Conservation (phyloP, 2,329 filamentous ascomycete genomes). For the Tolypocladium amazonense region DNA sequence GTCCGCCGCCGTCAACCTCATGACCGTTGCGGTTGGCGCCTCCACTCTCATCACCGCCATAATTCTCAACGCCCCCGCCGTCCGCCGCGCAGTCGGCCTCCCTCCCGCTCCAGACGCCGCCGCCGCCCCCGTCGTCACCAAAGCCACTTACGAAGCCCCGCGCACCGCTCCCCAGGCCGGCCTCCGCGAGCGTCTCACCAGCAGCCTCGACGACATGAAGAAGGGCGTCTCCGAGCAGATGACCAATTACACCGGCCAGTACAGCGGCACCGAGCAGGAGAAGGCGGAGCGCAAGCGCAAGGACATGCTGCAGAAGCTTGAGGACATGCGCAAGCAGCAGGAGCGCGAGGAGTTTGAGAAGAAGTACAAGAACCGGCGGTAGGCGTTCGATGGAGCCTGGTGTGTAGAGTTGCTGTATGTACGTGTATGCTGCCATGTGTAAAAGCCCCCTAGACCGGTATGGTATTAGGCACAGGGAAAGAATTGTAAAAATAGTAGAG, state of each 20-base stretch:
- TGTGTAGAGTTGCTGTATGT: not conserved
- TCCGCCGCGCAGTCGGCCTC: slow-evolving; percentile 28
- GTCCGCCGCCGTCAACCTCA: slow-evolving; percentile 37
- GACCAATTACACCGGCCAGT: slow-evolving; percentile 22
- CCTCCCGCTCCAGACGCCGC: slow-evolving; percentile 19
- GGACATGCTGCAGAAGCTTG: slow-evolving; percentile 22
- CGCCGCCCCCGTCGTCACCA: slow-evolving; percentile 1
- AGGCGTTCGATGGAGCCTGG: not conserved
- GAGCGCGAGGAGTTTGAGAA: slow-evolving; percentile 27
- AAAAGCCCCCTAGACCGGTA: slow-evolving; percentile 5
- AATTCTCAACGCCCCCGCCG: slow-evolving; percentile 23
- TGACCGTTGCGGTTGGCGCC: slow-evolving; percentile 30
- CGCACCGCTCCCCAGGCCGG: slow-evolving; percentile 12
- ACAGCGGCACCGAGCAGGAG: slow-evolving; percentile 19
- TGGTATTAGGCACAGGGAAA: not conserved
- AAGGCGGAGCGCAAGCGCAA: slow-evolving; percentile 23
- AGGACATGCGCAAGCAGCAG: slow-evolving; percentile 23
- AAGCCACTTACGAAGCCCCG: slow-evolving; percentile 24
- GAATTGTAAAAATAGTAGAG: not conserved
- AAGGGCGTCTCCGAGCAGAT: slow-evolving; percentile 24
- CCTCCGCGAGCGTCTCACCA: slow-evolving; percentile 20
- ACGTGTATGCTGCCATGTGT: slow-evolving; percentile 3
- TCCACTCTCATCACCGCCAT: slow-evolving; percentile 24
- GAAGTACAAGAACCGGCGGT: slow-evolving; percentile 26
- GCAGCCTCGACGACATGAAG: slow-evolving; percentile 24